A percentile compares a stretch with the other conserved stretches of the same genome.
These are phyloP conservation scores for Eucalyptus viminalis DNA, from an alignment of 345 rosid genomes.

Conservation along the genomic window DNA sequence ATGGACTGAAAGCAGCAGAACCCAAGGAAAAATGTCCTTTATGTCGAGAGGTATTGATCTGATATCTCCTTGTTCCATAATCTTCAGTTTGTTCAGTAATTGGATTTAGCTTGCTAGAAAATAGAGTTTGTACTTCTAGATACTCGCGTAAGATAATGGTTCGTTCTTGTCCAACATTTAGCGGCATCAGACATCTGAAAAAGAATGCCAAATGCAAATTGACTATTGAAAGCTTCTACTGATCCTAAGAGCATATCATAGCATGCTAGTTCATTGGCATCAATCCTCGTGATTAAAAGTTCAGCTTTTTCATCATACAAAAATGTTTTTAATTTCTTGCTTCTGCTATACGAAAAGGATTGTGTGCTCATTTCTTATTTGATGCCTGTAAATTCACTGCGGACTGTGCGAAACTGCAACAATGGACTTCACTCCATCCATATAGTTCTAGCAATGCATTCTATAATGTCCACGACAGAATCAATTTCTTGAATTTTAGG, in stretches of 20 bases:
- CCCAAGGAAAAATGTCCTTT: constrained; percentile 71
- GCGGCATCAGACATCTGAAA: background rate
- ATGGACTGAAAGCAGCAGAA: constrained; percentile 60
- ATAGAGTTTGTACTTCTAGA: background rate
- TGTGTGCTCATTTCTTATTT: background rate
- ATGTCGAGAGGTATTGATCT: constrained; percentile 59
- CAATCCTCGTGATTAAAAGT: background rate
- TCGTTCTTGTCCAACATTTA: background rate
- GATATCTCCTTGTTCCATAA: background rate
- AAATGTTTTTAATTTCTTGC: background rate
- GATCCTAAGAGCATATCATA: background rate
- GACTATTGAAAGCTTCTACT: background rate
- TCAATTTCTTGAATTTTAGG: background rate
- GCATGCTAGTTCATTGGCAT: background rate
- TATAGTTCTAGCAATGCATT: background rate
- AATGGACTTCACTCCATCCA: background rate
- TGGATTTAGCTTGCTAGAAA: background rate
- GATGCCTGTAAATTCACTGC: background rate
- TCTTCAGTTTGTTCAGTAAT: background rate
- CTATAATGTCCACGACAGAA: background rate
- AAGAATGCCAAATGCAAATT: background rate
- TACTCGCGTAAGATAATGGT: background rate
- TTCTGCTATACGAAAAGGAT: background rate
- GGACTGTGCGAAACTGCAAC: background rate
- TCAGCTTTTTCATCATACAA: background rate